These are phyloP conservation scores for Arthrobotrys sinensis DNA, from an alignment of 2,329 filamentous ascomycete genomes.

Conservation along the genomic window DNA sequence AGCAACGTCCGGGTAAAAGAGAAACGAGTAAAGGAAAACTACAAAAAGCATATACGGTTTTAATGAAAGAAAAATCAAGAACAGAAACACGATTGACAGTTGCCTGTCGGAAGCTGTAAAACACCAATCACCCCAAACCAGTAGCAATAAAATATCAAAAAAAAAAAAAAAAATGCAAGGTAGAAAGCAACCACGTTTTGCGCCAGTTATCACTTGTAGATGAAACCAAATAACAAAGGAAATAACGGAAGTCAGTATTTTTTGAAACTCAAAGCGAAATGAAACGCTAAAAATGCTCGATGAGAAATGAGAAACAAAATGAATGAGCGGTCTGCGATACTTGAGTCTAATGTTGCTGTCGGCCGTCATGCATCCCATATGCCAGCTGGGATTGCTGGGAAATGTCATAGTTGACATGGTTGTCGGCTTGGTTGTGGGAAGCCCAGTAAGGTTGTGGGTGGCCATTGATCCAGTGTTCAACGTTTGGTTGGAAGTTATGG, in stretches of 20 bases:
- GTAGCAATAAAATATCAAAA: slow-evolving; percentile 23
- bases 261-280: slow-evolving; percentile 36
- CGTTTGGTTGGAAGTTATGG: slow-evolving; percentile 34
- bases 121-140: slow-evolving; percentile 32
- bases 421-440: slow-evolving; percentile 28
- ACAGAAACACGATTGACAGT: slow-evolving; percentile 42
- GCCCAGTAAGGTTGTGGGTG: slow-evolving; percentile 49
- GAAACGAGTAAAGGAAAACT: slow-evolving; percentile 22
- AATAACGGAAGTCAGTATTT: slow-evolving; percentile 31
- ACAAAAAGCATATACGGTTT: slow-evolving; percentile 13
- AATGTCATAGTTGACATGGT: slow-evolving; percentile 29
- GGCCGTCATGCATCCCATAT: slow-evolving; percentile 57
- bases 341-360: slow-evolving; percentile 43
- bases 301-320: slow-evolving; percentile 36
- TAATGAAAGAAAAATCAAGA: slow-evolving; percentile 32
- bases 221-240: slow-evolving; percentile 45
- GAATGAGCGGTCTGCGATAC: not conserved
- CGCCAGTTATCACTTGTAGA: slow-evolving; percentile 51
- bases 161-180: slow-evolving; percentile 11
- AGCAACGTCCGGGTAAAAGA: slow-evolving; percentile 16
- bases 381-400: slow-evolving; percentile 50
- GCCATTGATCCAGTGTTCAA: slow-evolving; percentile 54
- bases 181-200: slow-evolving; percentile 30
- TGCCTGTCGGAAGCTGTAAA: slow-evolving; percentile 47
- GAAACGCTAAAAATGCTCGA: slow-evolving; percentile 60